Percentiles rank a stretch among this genome's conserved stretches.
These are phyloP conservation scores for Phytopythium ostracodes DNA, from an alignment of 352 stramenopile genomes.

Conservation along the genomic window DNA sequence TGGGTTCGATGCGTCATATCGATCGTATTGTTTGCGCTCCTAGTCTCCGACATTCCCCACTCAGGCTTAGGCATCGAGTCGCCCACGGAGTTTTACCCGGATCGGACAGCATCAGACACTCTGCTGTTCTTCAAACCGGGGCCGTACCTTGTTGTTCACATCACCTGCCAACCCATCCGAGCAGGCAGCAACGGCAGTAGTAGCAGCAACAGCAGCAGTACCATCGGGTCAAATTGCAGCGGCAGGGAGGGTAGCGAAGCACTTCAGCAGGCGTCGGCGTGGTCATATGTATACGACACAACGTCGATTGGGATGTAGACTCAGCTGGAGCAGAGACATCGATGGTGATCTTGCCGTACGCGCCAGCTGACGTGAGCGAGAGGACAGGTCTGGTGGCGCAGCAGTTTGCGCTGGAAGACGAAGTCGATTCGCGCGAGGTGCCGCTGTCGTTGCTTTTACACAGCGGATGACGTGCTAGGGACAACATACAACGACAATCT, in stretches of 20 bases:
- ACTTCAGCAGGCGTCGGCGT: slow-evolving; percentile 3
- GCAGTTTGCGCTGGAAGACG: slow-evolving; percentile 20
- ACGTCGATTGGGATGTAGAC: slow-evolving; percentile 14
- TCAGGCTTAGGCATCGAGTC: slow-evolving; percentile 20
- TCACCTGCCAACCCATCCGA: slow-evolving; percentile 5
- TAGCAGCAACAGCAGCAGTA: neutral
- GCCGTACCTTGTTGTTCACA: slow-evolving; percentile 26
- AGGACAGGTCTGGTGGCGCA: slow-evolving; percentile 16
- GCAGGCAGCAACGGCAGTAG: neutral
- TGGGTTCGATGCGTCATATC: slow-evolving; percentile 7
- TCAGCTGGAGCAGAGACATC: slow-evolving; percentile 1
- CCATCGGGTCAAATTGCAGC: slow-evolving; percentile 2
- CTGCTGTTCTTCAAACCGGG: slow-evolving; percentile 28
- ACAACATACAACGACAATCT: neutral
- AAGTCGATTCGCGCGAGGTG: slow-evolving; percentile 15
- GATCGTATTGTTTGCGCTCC: slow-evolving; percentile 6
- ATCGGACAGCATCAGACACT: slow-evolving; percentile 10
- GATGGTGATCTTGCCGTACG: slow-evolving; percentile 28
- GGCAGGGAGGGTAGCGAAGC: neutral
- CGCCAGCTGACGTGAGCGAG: slow-evolving; percentile 20
- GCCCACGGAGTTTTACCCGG: slow-evolving; percentile 9
- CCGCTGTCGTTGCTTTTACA: slow-evolving; percentile 18
- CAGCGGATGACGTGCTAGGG: slow-evolving; percentile 7
- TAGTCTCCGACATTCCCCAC: slow-evolving; percentile 31
- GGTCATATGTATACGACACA: slow-evolving; percentile 26